Percentiles rank a stretch among this genome's conserved stretches.
These are phyloP conservation scores for Fusarium cyanostomum DNA, from an alignment of 2,329 filamentous ascomycete species.

Conservation along the genomic window DNA sequence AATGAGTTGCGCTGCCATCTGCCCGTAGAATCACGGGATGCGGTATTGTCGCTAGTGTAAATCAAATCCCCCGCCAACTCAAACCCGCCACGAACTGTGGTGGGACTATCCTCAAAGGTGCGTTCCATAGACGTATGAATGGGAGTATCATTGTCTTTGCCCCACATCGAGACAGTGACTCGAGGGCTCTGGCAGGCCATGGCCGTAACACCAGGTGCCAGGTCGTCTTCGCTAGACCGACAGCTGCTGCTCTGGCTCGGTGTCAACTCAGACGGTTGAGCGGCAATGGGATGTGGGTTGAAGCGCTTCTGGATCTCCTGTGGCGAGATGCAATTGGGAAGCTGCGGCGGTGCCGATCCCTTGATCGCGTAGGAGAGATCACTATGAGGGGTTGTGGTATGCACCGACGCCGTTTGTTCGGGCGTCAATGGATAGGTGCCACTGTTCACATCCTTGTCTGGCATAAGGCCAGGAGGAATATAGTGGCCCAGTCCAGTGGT, in stretches of 20 bases:
- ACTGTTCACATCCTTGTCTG: slow-evolving; percentile 39
- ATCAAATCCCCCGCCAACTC: slow-evolving; percentile 54
- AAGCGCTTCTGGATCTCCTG: slow-evolving; percentile 55
- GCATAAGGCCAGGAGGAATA: slow-evolving; percentile 24
- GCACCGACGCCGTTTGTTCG: slow-evolving; percentile 59
- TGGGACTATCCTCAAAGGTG: slow-evolving; percentile 51
- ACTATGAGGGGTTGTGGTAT: slow-evolving; percentile 54
- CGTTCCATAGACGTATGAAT: slow-evolving; percentile 53
- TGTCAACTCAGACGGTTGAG: slow-evolving; percentile 54
- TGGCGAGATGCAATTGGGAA: slow-evolving; percentile 53
- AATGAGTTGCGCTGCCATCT: slow-evolving; percentile 52
- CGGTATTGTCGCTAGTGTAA: slow-evolving; percentile 40
- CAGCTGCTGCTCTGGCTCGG: slow-evolving; percentile 60
- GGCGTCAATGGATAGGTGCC: slow-evolving; percentile 60
- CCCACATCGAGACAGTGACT: slow-evolving; percentile 67
- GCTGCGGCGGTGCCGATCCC: slow-evolving; percentile 34
- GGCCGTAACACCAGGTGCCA: slow-evolving; percentile 49
- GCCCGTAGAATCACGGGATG: slow-evolving; percentile 52
- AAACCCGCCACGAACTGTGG: slow-evolving; percentile 48
- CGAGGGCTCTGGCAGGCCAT: slow-evolving; percentile 62
- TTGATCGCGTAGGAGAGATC: slow-evolving; percentile 45
- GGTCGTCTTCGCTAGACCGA: slow-evolving; percentile 61
- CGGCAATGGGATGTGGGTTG: slow-evolving; percentile 46
- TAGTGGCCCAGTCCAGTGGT: slow-evolving; percentile 36
- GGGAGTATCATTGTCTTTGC: slow-evolving; percentile 52